Base-by-base conservation (phyloP, 495 filamentous ascomycete genomes). In the Aspergillus egyptiacus region DNA sequence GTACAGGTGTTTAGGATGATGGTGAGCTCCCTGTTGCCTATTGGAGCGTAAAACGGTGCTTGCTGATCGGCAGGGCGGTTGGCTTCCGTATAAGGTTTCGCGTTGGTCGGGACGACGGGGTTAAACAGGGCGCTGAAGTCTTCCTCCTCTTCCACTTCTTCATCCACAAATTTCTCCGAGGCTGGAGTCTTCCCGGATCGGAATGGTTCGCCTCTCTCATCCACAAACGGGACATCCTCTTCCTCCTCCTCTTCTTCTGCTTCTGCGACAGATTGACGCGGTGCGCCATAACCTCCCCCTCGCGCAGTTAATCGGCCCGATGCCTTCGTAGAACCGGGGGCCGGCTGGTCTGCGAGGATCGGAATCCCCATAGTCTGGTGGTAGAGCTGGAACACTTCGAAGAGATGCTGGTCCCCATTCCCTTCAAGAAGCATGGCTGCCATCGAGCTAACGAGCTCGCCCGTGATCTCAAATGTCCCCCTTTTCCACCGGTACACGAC, bases 291-390 rank as follows among this genome's bases (percentile, higher is more conserved):
- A n/a, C n/a, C n/a, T n/a, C 5, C 11, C 14, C 6, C 20, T 22
- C 25, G 35, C 24, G 38, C 34, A 13, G n/a, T 9, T n/a, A 20
- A 14, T 27, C 22, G 22, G 6, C n/a, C 4, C 18, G 38, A 40
- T 25, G 4, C 22, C 1, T 9, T 6, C 11, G 23, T 11, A 10
- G 6, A 30, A 24, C 48, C 35, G 1, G 31, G 34, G 1, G 40
- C 20, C 6, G 67, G 70, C 8, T 59, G 27, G 11, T 58, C 54
- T 8, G 56, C 51, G 14, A 69, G 45, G 27, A 72, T 66, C 1
- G 83, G 80, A 50, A 91, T 75, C 23, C 77, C 73, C 76, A 87
- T 88, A 6, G 89, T 86, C 64, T 95, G 85, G 41, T 87, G 71
- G 11, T 90, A 63, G 18, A 98, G 66, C 6, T 75, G 74, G 17